Conservation (phyloP, 176 grass and related monocot species). For the Ensete glaucum region DNA sequence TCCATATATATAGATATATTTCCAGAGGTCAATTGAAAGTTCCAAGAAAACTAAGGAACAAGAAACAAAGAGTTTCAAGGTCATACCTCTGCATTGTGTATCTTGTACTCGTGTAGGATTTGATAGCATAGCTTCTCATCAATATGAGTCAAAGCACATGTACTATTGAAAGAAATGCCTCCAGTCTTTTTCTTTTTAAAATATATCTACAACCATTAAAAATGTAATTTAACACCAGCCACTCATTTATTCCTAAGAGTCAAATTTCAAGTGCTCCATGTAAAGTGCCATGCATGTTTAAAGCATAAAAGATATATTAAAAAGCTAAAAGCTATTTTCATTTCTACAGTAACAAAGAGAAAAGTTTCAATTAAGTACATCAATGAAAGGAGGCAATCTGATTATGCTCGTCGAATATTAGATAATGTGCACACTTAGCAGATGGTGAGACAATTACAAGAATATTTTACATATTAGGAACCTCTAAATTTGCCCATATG, state of each 20-base stretch:
- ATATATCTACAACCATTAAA: slow-evolving; percentile 60
- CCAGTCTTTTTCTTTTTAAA: slow-evolving; percentile 99
- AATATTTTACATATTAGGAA: too few species aligned
- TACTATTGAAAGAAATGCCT: slow-evolving; percentile 95
- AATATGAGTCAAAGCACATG: slow-evolving; percentile 62
- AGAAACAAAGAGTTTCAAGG: background rate
- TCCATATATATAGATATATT: background rate
- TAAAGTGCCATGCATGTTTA: background rate
- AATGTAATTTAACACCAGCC: background rate
- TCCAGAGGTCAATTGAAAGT: background rate
- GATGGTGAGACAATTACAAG: background rate
- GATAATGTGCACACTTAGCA: background rate
- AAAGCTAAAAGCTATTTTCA: background rate
- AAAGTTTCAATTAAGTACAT: background rate
- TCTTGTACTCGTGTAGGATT: slow-evolving; percentile 96
- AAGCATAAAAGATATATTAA: background rate
- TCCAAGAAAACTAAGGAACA: background rate
- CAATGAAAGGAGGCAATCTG: background rate
- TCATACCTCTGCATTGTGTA: slow-evolving; percentile 93
- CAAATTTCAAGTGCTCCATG: background rate
- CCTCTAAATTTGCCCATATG: background rate
- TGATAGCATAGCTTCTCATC: slow-evolving; percentile 99
- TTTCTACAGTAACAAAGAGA: background rate
- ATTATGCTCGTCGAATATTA: background rate
- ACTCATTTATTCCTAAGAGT: background rate